Evolutionary conservation across 805 yeast species (phyloP), one percentile per base, ranked within the genome.

Genomic region (Monosporozyma yasuniensis): DNA sequence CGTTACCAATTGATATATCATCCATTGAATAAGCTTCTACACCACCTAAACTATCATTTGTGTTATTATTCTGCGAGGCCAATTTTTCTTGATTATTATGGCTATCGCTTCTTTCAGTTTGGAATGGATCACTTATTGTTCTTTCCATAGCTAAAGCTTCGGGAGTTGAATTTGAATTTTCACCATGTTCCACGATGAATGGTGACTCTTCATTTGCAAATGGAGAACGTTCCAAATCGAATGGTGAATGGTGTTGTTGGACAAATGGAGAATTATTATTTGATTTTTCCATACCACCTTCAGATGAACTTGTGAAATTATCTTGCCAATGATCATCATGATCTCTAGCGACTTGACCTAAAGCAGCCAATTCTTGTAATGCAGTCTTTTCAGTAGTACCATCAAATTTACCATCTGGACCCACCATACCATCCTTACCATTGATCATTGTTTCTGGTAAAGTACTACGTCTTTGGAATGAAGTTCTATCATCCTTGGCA

Each of bases 401-500:
- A n/a, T 60, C 56, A 10, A 52, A 55, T 52, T 68, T 73, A 41
- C 61, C 69, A 39, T 49, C 56, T 16, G 41, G 44, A 42, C 6
- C 23, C 34, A 30, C 4, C 14, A 18, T 27, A 9, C 41, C 41
- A 18, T 37, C 14, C 12, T 37, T 37, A 37, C 14, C 41, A 10
- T 18, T 8, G 18, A 44, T 12, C 35, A 32, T 32, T 12, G 35
- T 32, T 32, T 32, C 35, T 32, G 35, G 35, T 4, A 32, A n/a
- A 4, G 35, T 32, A 7, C 35, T 32, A 51, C 57, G 61, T 55
- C 70, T 75, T 63, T 84, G 93, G 80, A 90, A 90, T 9, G 96
- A 88, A 18, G 88, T 82, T 77, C 98, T 81, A 67, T 90, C 96
- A 68, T 90, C 98, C 60, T 75, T 83, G 11, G 95, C 95, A 12